Percentiles rank a stretch among this genome's conserved stretches.
Conservation (phyloP, 2,329 filamentous ascomycete genomes). For the Mycosphaerella arachidis region DNA sequence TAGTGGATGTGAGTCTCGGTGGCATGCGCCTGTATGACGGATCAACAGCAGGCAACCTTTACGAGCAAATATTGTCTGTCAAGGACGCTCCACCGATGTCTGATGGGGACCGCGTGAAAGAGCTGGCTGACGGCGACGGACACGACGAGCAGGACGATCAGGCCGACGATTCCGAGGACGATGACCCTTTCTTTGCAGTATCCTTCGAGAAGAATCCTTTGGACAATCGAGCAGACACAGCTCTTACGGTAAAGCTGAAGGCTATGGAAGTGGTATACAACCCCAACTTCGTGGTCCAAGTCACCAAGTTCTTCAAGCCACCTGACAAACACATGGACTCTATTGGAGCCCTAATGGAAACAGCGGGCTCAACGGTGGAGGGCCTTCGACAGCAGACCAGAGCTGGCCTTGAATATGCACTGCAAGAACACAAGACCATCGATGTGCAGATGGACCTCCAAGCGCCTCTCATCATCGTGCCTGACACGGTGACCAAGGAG, state of each 20-base stretch:
- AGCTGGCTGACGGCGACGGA: conserved; percentile 48
- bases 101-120: conserved; percentile 47
- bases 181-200: conserved; percentile 85
- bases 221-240: conserved; percentile 85
- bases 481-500: conserved; percentile 79
- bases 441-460: conserved; percentile 94
- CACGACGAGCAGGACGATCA: conserved; percentile 41
- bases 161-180: conserved; percentile 43
- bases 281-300: conserved; percentile 82
- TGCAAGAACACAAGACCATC: conserved; percentile 97
- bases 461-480: conserved; percentile 92
- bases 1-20: conserved; percentile 84
- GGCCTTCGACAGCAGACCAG: conserved; percentile 91
- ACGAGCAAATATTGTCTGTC: conserved; percentile 90
- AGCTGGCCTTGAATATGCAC: conserved; percentile 89
- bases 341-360: conserved; percentile 91
- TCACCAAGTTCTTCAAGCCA: conserved; percentile 92
- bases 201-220: conserved; percentile 93
- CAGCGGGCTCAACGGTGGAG: conserved; percentile 90
- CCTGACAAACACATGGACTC: conserved; percentile 98
- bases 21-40: conserved; percentile 93
- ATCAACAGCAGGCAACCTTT: conserved; percentile 84
- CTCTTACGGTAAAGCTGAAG: conserved; percentile 84
- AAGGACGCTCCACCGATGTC: conserved; percentile 70
- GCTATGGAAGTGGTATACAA: conserved; percentile 98